Evolutionary conservation across 257 asterid species (phyloP).

Genomic region (Solanum rostratum): DNA sequence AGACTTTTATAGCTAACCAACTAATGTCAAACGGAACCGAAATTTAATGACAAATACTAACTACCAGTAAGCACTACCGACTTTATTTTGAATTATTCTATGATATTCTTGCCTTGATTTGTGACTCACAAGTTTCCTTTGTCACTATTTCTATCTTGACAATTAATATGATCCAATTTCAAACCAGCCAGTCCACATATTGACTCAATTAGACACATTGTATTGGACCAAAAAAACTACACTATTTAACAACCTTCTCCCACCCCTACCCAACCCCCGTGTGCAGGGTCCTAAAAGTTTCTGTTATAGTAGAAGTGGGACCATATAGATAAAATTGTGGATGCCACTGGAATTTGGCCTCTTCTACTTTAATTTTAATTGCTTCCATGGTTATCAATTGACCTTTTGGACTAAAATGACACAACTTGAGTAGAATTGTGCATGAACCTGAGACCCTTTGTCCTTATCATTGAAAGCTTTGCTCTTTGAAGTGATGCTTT

Average conservation of each 20-base stretch:
- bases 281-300: background rate
- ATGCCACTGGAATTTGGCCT: conserved; percentile 1
- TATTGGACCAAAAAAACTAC: background rate
- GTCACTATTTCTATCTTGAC: background rate
- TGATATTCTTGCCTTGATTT: background rate
- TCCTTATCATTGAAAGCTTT: background rate
- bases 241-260: background rate
- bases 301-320: background rate
- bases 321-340: background rate
- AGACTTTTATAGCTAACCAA: background rate
- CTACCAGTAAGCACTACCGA: background rate
- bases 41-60: background rate
- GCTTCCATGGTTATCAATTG: conserved; percentile 6
- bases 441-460: conserved; percentile 23
- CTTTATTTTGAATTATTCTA: background rate
- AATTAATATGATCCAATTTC: background rate
- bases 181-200: background rate
- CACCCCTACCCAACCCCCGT: background rate
- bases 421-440: background rate
- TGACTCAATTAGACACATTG: background rate
- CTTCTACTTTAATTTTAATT: background rate
- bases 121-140: background rate
- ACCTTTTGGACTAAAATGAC: conserved; percentile 8
- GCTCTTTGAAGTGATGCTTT: background rate
- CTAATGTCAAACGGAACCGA: background rate